These are phyloP conservation scores for Venturia effusa DNA, from an alignment of 2,329 filamentous ascomycete genomes.

Conservation along the genomic window DNA sequence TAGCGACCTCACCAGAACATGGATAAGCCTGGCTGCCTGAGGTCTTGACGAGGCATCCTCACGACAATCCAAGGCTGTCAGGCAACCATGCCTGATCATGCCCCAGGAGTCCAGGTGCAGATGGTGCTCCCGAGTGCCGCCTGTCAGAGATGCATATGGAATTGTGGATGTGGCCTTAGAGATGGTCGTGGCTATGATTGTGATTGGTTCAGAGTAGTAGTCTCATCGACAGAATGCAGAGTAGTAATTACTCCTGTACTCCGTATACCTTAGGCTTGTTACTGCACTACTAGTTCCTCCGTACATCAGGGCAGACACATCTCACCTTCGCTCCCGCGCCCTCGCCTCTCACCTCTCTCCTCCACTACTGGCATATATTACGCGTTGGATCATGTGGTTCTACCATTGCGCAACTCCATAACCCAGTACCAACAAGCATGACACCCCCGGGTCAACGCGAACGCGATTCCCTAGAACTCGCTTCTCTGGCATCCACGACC, in stretches of 20 bases:
- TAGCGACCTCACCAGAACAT: too few species aligned
- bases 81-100: neutral
- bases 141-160: neutral
- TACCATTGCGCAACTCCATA: neutral
- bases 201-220: neutral
- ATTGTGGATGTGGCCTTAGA: neutral
- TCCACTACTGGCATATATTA: neutral
- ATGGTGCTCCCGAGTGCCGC: too few species aligned
- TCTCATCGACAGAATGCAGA: too few species aligned
- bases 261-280: too few species aligned
- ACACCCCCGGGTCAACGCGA: conserved; percentile 40
- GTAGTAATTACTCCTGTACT: too few species aligned
- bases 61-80: neutral
- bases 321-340: neutral
- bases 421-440: neutral
- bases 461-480: conserved; percentile 93
- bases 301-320: too few species aligned
- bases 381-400: neutral
- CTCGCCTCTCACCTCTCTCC: neutral
- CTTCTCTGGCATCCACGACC: conserved; percentile 81
- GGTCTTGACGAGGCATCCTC: neutral
- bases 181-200: neutral
- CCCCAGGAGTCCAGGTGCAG: too few species aligned
- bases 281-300: neutral
- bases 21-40: too few species aligned